Evolutionary conservation across 169 alveolate species (phyloP), one percentile per base, ranked within the genome.

Genomic region (Theileria luwenshuni): DNA sequence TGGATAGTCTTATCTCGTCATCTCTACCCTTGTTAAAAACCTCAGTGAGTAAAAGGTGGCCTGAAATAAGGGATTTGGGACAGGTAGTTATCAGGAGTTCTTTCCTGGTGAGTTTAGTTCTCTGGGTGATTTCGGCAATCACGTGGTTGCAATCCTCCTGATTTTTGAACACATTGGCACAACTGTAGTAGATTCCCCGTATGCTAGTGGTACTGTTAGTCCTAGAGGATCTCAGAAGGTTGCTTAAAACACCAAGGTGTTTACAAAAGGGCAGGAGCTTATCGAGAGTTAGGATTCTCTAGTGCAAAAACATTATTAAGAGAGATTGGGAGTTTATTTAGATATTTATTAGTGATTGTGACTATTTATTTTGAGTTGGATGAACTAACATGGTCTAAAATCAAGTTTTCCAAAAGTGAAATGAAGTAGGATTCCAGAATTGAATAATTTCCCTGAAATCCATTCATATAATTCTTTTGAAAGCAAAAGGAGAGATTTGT

Each of bases 101-200:
- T 49, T 74, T 83, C n/a, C 91, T 75, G 6, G 85, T 73, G 21
- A 72, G 67, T 73, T 71, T 77, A 21, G 75, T 56, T 69, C 62
- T 72, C 74, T 68, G 65, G 41, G 90, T 84, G 52, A 84, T 64
- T 42, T 56, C 67, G 32, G 83, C 83, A 56, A 84, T 41, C 3
- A 69, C 64, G 48, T 60, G 58, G 75, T 84, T 72, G 32, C 85
- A 70, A 35, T 67, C 67, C n/a, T 48, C 51, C 69, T 84, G 91
- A 3, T 74, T 72, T 47, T 59, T 65, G 71, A 81, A 84, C 30
- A 77, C 43, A 23, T 61, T 59, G 19, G 84, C 79, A 49, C 75
- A 63, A 21, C 62, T 77, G 79, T 84, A 84, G 76, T 77, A 84
- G 62, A 84, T 45, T 58, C 81, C 86, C 43, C 91, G 74, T 51